Conservation (phyloP, 306 rosid genomes). For the Herpetospermum pedunculosum region DNA sequence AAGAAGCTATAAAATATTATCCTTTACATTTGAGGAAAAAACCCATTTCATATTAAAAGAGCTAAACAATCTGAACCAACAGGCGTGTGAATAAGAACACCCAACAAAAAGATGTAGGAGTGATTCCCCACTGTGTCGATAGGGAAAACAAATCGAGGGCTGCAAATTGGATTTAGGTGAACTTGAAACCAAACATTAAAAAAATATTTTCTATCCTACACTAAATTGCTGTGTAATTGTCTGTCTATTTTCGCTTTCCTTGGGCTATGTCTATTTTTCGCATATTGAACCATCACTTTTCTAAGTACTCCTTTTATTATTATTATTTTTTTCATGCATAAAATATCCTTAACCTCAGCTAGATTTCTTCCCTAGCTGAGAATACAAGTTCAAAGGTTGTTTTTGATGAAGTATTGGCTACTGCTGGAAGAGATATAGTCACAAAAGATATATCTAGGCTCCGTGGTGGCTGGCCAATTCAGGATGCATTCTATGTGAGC, state of each 20-base stretch:
- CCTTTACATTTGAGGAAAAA: too few relatives aligned
- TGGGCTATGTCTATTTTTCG: neutral
- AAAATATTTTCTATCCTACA: neutral
- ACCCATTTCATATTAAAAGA: too few relatives aligned
- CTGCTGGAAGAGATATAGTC: constrained; percentile 80
- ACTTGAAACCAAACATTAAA: neutral
- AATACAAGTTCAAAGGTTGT: constrained; percentile 67
- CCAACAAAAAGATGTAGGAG: too few relatives aligned
- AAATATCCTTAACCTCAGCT: constrained; percentile 39
- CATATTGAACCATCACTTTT: neutral
- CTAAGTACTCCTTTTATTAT: neutral
- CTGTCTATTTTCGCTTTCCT: neutral
- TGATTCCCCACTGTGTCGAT: too few relatives aligned
- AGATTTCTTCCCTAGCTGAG: constrained; percentile 92
- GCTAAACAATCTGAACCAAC: too few relatives aligned
- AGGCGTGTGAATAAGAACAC: too few relatives aligned
- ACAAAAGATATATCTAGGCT: constrained; percentile 88
- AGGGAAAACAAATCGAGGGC: too few relatives aligned
- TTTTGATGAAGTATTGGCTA: constrained; percentile 76
- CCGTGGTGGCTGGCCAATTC: constrained; percentile 99
- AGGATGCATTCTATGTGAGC: constrained; percentile 90
- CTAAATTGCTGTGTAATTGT: neutral
- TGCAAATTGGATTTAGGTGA: too few relatives aligned
- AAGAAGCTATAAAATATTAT: too few relatives aligned
- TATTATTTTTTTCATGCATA: neutral